These are phyloP conservation scores for Vanrija humicola DNA, from an alignment of 1,284 basidiomycete genomes.

Conservation along the genomic window DNA sequence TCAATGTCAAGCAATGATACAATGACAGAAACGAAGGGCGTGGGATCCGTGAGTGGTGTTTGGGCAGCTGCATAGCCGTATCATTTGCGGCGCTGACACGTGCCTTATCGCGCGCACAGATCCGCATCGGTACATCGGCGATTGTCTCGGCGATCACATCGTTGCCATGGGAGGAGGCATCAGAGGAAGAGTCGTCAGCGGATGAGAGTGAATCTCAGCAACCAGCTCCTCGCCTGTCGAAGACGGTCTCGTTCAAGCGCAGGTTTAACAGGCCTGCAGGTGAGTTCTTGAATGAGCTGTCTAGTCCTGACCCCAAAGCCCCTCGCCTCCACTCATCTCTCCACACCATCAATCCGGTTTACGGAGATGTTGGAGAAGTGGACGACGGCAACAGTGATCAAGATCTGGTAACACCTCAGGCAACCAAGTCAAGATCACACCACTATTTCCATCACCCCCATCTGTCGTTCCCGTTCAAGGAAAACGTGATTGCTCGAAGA, in stretches of 20 bases:
- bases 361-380: constrained; percentile 17
- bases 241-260: background rate
- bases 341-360: constrained; percentile 32
- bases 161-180: constrained; percentile 39
- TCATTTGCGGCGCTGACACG: background rate
- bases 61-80: too few species aligned
- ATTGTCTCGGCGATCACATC: constrained; percentile 44
- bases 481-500: constrained; percentile 38
- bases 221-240: background rate
- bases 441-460: background rate
- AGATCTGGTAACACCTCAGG: background rate
- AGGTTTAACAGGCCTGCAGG: background rate
- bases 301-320: constrained; percentile 9
- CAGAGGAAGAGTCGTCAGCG: constrained; percentile 12
- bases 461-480: constrained; percentile 37
- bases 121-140: constrained; percentile 45
- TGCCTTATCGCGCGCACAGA: constrained; percentile 19
- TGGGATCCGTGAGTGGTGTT: background rate
- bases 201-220: background rate
- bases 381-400: background rate
- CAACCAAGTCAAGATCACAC: background rate
- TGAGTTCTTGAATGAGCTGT: constrained; percentile 6
- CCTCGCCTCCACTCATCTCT: constrained; percentile 37
- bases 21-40: background rate
- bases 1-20: background rate